Evolutionary conservation across 2,329 filamentous ascomycete genomes (phyloP).

Genomic region (Verticillium longisporum): DNA sequence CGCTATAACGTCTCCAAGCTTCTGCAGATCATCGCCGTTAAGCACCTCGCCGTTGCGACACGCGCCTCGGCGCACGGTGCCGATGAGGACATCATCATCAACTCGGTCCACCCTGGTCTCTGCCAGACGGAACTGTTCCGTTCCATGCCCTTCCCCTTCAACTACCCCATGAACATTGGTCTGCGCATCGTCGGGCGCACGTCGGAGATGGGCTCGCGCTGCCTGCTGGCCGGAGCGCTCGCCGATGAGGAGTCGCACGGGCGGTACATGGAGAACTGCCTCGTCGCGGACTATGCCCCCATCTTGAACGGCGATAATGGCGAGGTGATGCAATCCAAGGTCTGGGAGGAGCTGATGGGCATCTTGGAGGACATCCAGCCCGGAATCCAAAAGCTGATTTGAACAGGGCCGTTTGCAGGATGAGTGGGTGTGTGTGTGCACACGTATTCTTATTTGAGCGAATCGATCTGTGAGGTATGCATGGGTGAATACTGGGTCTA

Average conservation of each 20-base stretch:
- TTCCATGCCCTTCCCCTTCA: conserved; percentile 19
- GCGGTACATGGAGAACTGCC: conserved; percentile 28
- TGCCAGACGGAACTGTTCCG: conserved; percentile 33
- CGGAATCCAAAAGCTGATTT: conserved; percentile 26
- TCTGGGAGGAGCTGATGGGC: conserved; percentile 34
- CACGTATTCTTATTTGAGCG: neutral
- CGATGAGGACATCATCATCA: conserved; percentile 27
- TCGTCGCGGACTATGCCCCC: conserved; percentile 14
- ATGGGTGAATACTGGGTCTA: too few species aligned
- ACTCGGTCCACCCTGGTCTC: conserved; percentile 30
- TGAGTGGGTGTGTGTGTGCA: neutral
- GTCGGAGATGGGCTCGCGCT: conserved; percentile 31
- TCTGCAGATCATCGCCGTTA: conserved; percentile 20
- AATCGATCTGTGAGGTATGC: neutral
- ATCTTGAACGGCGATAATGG: conserved; percentile 27
- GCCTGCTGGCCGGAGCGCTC: conserved; percentile 27
- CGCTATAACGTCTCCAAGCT: conserved; percentile 29
- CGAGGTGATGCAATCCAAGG: conserved; percentile 21
- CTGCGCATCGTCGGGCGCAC: conserved; percentile 23
- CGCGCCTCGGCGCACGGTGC: conserved; percentile 21
- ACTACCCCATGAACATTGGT: conserved; percentile 10
- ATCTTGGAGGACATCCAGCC: conserved; percentile 35
- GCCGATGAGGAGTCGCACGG: conserved; percentile 29
- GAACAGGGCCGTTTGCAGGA: neutral
- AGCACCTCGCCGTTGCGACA: conserved; percentile 25